Conservation (phyloP, 257 asterid genomes). For the Jasminum sambac region DNA sequence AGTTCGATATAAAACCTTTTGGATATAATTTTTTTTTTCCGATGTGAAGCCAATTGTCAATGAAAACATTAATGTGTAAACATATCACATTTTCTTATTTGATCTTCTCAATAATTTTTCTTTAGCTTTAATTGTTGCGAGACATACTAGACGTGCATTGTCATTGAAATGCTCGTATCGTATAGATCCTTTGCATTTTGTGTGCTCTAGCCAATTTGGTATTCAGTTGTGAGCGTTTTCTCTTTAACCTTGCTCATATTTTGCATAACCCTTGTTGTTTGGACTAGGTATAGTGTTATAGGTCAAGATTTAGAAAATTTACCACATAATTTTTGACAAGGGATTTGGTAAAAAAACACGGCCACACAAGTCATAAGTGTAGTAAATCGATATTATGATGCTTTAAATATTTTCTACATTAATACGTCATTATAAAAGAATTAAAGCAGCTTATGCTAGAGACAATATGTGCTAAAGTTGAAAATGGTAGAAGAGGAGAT, state of each 20-base stretch:
- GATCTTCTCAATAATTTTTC: background rate
- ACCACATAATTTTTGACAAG: no score
- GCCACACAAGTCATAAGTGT: background rate
- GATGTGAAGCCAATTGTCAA: background rate
- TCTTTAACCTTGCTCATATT: background rate
- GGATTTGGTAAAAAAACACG: background rate
- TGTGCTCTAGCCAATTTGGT: background rate
- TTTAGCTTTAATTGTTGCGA: background rate
- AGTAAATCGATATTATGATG: background rate
- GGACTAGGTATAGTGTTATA: background rate
- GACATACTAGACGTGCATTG: background rate
- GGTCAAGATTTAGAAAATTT: background rate
- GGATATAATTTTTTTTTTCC: background rate
- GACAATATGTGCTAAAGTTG: background rate
- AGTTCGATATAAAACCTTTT: background rate
- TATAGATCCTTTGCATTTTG: background rate
- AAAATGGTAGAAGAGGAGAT: background rate
- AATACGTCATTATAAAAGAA: background rate
- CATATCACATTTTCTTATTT: background rate
- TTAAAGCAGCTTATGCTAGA: background rate
- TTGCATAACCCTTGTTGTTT: background rate
- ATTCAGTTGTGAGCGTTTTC: background rate
- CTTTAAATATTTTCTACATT: background rate
- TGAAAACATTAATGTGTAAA: no score
- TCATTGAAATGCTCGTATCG: background rate